Percentiles rank a stretch among this genome's conserved stretches.
These are phyloP conservation scores for Xylariaceae sp. DNA, from an alignment of 2,329 filamentous ascomycete genomes.

Conservation along the genomic window DNA sequence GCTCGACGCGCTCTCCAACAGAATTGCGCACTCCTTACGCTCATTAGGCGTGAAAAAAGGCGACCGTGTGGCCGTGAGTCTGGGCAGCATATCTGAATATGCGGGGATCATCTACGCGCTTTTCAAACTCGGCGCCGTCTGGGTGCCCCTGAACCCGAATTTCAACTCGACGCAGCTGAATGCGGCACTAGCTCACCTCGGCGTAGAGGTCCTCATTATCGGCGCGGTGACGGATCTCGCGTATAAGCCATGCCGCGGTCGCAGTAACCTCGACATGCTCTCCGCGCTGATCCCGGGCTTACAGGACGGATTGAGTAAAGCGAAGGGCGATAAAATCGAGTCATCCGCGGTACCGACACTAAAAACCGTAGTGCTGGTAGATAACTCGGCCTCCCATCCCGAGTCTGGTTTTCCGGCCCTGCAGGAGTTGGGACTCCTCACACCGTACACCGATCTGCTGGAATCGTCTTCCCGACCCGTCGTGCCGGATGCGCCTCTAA, in stretches of 20 bases:
- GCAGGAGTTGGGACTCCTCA: conserved; percentile 38
- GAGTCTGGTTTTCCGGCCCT: conserved; percentile 40
- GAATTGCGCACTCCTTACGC: conserved; percentile 64
- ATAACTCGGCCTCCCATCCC: conserved; percentile 60
- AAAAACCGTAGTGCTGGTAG: conserved; percentile 65
- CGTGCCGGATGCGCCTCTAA: conserved; percentile 42
- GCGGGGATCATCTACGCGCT: conserved; percentile 81
- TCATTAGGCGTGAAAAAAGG: conserved; percentile 72
- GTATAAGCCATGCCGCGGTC: conserved; percentile 51
- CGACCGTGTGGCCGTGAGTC: conserved; percentile 75
- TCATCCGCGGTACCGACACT: conserved; percentile 61
- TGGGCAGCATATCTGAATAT: conserved; percentile 82
- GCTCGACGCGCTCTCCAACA: conserved; percentile 72
- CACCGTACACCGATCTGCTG: conserved; percentile 41
- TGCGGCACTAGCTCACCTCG: conserved; percentile 71
- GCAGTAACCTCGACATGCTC: conserved; percentile 49
- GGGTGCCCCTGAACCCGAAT: conserved; percentile 88
- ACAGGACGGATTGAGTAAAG: conserved; percentile 14
- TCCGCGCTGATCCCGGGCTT: conserved; percentile 38
- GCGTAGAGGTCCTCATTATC: conserved; percentile 69
- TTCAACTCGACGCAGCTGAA: conserved; percentile 78
- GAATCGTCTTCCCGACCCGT: conserved; percentile 33
- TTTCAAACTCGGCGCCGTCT: conserved; percentile 88
- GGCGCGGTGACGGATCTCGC: conserved; percentile 83
- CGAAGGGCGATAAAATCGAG: conserved; percentile 29